Conservation (phyloP, 2,329 filamentous ascomycete genomes). For the Ascochyta clinopodiicola region DNA sequence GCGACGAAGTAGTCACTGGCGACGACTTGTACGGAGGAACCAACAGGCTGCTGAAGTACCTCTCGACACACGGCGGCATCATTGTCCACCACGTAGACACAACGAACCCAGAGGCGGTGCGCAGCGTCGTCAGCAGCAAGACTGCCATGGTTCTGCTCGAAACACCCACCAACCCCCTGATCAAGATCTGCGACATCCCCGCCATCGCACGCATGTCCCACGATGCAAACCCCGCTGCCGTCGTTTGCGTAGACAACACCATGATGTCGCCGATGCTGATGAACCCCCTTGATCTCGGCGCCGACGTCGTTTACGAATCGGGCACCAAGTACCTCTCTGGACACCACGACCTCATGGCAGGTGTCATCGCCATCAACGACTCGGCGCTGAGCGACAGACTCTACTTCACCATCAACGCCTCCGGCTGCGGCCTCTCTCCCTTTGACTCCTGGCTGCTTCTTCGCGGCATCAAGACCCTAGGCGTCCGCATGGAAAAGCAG, state of each 20-base stretch:
- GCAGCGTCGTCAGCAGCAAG: conserved; percentile 72
- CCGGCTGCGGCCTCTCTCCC: conserved; percentile 89
- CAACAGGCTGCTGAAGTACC: conserved; percentile 89
- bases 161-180: conserved; percentile 95
- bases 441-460: conserved; percentile 97
- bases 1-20: conserved; percentile 96
- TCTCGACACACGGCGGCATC: conserved; percentile 88
- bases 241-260: conserved; percentile 96
- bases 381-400: conserved; percentile 81
- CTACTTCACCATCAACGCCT: conserved; percentile 96
- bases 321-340: conserved; percentile 98
- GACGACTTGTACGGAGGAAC: conserved; percentile 97
- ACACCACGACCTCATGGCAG: conserved; percentile 98
- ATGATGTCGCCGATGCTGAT: conserved; percentile 96
- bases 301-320: conserved; percentile 96
- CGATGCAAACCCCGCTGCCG: conserved; percentile 74
- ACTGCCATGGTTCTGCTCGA: conserved; percentile 96
- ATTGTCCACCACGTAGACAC: conserved; percentile 97
- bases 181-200: conserved; percentile 95
- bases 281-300: conserved; percentile 92
- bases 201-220: conserved; percentile 79
- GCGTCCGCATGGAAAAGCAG: conserved; percentile 98
- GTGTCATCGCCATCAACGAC: conserved; percentile 92
- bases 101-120: conserved; percentile 75
- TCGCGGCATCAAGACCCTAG: conserved; percentile 93